Evolutionary conservation across 2,329 filamentous ascomycete genomes (phyloP), one percentile per base, ranked within the genome.

Genomic region (Aspergillus udagawae): DNA sequence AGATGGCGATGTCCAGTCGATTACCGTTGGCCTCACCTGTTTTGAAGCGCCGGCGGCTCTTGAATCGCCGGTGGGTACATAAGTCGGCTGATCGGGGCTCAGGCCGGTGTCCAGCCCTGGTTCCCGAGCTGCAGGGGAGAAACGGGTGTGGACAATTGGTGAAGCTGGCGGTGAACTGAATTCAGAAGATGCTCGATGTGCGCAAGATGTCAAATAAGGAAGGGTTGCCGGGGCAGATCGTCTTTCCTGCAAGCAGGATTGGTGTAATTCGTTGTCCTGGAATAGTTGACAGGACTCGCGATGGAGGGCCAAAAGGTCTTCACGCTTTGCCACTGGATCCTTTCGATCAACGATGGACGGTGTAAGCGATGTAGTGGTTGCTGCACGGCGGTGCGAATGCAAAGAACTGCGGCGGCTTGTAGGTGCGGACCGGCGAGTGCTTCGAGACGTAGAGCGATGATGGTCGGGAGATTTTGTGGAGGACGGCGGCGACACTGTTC

Each of bases 1-100:
- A 9, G 73, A 73, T 7, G 75, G 70, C 0, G 75, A 76, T 1
- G 77, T 80, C 77, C 77, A 80, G 58, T 79, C 76, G 47, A 79
- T 78, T 7, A 78, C 72, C 4, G 76, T 78, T 23, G 71, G 65
- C 21, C 73, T 69, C 41, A 71, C 53, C 50, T 70, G 60, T 56
- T 66, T 54, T 4, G 59, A 29, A 14, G 51, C 48, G 12, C 54
- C 35, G 14, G 7, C 32, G 32, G 5, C 32, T 38, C 6, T 3
- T 7, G 32, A 14, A 27, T 48, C 27, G 27, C 45, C 48, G 20
- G 47, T 32, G 14, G 56, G n/a, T 32, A 29, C 4, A 51, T 47
- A 6, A 49, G 50, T 6, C 23, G 38, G 6, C 29, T 35, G 29
- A 50, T 21, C 1, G 57, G 52, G 41, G 49, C 51, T n/a, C 48